These are phyloP conservation scores for Lactarius deliciosus DNA, from an alignment of 768 basidiomycete genomes.

Conservation along the genomic window DNA sequence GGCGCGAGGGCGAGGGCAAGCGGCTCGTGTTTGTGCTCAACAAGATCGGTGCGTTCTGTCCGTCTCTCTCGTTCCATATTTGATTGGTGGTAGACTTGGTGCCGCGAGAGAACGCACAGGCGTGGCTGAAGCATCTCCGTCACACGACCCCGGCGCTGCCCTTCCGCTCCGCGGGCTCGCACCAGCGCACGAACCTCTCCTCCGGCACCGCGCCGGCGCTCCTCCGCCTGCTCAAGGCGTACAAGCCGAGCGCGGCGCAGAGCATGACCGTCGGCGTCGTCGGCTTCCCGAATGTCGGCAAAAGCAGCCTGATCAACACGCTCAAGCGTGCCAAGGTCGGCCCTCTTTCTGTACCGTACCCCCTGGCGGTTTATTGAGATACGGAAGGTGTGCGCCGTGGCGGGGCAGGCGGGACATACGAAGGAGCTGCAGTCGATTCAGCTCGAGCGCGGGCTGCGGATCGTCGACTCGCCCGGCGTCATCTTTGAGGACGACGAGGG, in stretches of 20 bases:
- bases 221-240: constrained; percentile 79
- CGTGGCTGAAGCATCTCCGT: constrained; percentile 89
- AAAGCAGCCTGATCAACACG: constrained; percentile 92
- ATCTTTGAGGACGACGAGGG: constrained; percentile 81
- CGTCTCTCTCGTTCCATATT: not conserved
- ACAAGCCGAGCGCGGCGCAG: constrained; percentile 62
- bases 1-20: constrained; percentile 86
- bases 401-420: constrained; percentile 93
- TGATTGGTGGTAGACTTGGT: constrained; percentile 78
- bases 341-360: not conserved
- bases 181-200: constrained; percentile 79
- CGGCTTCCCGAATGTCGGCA: constrained; percentile 97
- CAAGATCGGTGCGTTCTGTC: constrained; percentile 75
- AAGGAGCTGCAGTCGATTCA: constrained; percentile 89
- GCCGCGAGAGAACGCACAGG: constrained; percentile 81
- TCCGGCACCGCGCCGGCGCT: constrained; percentile 74
- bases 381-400: constrained; percentile 82
- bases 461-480: constrained; percentile 97
- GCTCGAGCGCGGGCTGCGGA: constrained; percentile 87
- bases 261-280: constrained; percentile 88
- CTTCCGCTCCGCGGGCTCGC: constrained; percentile 76
- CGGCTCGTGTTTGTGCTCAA: constrained; percentile 93
- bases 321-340: constrained; percentile 78
- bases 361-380: not conserved
- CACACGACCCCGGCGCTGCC: constrained; percentile 92